These are phyloP conservation scores for Lodderomyces jiufengensis DNA, from an alignment of 1,139 yeast genomes.

Conservation along the genomic window DNA sequence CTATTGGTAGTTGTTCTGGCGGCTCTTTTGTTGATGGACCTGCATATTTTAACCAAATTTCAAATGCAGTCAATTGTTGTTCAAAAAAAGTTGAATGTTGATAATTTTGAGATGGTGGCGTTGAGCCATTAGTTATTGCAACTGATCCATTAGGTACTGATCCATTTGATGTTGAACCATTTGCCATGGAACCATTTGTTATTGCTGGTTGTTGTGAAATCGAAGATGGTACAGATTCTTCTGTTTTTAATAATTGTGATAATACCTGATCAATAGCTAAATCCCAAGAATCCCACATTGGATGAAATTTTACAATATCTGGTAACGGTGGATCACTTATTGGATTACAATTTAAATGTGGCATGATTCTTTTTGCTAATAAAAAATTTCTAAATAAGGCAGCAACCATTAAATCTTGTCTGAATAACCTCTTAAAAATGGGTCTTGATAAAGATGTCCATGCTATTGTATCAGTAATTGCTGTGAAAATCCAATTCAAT, in stretches of 20 bases:
- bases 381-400: constrained; percentile 90
- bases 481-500: constrained; percentile 95
- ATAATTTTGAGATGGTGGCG: constrained; percentile 40
- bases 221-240: constrained; percentile 10
- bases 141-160: background rate
- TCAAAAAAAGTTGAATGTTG: constrained; percentile 93
- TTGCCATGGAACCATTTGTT: background rate
- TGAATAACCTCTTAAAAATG: constrained; percentile 79
- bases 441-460: constrained; percentile 93
- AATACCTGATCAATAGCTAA: constrained; percentile 92
- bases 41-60: constrained; percentile 85
- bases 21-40: constrained; percentile 82
- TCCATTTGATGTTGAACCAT: constrained; percentile 3
- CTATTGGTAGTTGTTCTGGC: constrained; percentile 94
- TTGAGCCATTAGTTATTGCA: constrained; percentile 9
- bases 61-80: constrained; percentile 94
- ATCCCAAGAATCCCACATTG: constrained; percentile 99
- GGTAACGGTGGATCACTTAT: constrained; percentile 93
- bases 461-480: constrained; percentile 96
- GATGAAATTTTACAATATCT: constrained; percentile 71
- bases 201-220: background rate
- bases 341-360: constrained; percentile 90
- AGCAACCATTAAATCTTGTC: constrained; percentile 96
- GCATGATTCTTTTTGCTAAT: constrained; percentile 91
- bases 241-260: constrained; percentile 54